Conservation (phyloP, 495 filamentous ascomycete genomes). For the Penicilliopsis zonata region DNA sequence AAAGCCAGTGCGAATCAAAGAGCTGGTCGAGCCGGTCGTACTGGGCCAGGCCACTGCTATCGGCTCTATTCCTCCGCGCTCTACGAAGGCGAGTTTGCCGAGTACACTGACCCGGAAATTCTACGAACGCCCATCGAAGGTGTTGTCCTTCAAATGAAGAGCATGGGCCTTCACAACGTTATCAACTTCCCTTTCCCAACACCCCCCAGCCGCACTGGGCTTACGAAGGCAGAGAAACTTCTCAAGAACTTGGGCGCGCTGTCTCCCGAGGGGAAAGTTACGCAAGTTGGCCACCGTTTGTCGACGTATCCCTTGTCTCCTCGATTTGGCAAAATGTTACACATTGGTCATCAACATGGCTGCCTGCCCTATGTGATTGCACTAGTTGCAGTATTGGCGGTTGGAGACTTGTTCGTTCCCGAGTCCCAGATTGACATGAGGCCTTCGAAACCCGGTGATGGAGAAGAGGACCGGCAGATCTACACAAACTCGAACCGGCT, state of each 20-base stretch:
- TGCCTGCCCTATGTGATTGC: conserved; percentile 82
- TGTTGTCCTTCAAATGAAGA: conserved; percentile 88
- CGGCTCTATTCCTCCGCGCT: conserved; percentile 87
- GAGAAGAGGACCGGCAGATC: conserved; percentile 22
- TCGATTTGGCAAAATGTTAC: conserved; percentile 79
- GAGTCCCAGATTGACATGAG: conserved; percentile 62
- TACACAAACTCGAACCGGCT: conserved; percentile 55
- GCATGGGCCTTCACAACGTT: conserved; percentile 84
- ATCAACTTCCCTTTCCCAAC: conserved; percentile 98
- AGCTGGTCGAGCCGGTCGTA: conserved; percentile 89
- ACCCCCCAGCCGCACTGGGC: conserved; percentile 65
- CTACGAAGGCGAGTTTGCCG: conserved; percentile 79
- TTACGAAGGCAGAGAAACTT: conserved; percentile 79
- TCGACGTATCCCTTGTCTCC: conserved; percentile 83
- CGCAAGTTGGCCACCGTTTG: conserved; percentile 63
- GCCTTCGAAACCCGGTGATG: conserved; percentile 23
- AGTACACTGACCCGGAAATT: conserved; percentile 83
- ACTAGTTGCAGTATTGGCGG: conserved; percentile 78
- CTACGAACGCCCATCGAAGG: conserved; percentile 84
- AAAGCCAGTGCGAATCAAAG: conserved; percentile 92
- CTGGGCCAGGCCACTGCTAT: conserved; percentile 93
- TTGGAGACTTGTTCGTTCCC: conserved; percentile 77
- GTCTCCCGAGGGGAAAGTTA: conserved; percentile 58
- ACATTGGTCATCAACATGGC: conserved; percentile 72
- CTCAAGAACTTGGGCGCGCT: conserved; percentile 63